Conservation (phyloP, 805 yeast species). For the Helenozyma rhizophorensis region DNA sequence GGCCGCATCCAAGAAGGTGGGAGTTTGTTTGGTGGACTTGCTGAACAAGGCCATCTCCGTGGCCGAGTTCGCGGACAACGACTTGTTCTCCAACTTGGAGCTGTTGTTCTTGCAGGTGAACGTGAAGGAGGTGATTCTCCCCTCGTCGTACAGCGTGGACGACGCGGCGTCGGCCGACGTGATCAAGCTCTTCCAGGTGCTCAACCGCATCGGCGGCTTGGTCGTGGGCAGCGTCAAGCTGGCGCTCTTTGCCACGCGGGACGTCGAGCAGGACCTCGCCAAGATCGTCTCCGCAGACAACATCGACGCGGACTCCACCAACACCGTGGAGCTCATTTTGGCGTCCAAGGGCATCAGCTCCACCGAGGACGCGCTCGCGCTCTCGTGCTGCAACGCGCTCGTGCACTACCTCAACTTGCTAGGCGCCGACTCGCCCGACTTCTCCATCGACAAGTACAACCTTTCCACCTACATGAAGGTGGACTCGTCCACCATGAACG, state of each 20-base stretch:
- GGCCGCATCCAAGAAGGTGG: slow-evolving; percentile 50
- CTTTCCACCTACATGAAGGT: slow-evolving; percentile 81
- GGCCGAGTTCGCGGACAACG: slow-evolving; percentile 82
- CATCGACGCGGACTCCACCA: slow-evolving; percentile 24
- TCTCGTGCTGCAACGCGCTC: slow-evolving; percentile 64
- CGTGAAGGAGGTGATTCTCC: slow-evolving; percentile 76
- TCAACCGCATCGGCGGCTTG: slow-evolving; percentile 71
- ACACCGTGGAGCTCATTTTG: slow-evolving; percentile 38
- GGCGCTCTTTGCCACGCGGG: slow-evolving; percentile 57
- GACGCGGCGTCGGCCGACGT: slow-evolving; percentile 45
- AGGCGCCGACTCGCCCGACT: slow-evolving; percentile 49
- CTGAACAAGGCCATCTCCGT: slow-evolving; percentile 63
- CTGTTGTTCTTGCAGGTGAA: slow-evolving; percentile 84
- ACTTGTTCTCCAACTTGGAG: slow-evolving; percentile 80
- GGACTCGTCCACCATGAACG: slow-evolving; percentile 85
- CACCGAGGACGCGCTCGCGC: slow-evolving; percentile 46
- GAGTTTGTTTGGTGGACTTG: slow-evolving; percentile 77
- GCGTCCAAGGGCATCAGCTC: slow-evolving; percentile 50
- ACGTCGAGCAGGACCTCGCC: slow-evolving; percentile 73
- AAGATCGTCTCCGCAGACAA: slow-evolving; percentile 49
- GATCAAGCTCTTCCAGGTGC: slow-evolving; percentile 61
- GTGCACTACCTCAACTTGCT: slow-evolving; percentile 64
- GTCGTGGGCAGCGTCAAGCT: slow-evolving; percentile 59
- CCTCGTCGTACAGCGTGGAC: slow-evolving; percentile 33
- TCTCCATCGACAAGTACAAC: slow-evolving; percentile 60